These are phyloP conservation scores for Puccinia coronata DNA, from an alignment of 1,284 basidiomycete genomes.

Conservation along the genomic window DNA sequence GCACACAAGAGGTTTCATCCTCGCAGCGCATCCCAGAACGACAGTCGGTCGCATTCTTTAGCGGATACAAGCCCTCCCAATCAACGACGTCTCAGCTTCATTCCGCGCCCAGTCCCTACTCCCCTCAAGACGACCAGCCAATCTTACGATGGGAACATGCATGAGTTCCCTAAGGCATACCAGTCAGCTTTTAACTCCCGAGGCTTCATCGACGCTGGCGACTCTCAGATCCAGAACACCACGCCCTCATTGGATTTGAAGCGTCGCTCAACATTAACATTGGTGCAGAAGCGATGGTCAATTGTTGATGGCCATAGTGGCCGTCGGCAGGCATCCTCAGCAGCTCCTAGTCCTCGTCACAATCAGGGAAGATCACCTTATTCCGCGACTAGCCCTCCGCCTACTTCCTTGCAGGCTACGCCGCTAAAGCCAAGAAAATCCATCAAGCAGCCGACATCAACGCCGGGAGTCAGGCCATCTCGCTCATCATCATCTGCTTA, in stretches of 20 bases:
- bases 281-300: not conserved
- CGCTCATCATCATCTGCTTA: not conserved
- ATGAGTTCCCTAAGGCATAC: not conserved
- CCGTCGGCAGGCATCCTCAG: not conserved
- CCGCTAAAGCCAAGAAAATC: not conserved
- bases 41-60: not conserved
- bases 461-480: not conserved
- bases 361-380: not conserved
- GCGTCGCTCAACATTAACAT: not conserved
- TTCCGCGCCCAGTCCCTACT: conserved; percentile 1
- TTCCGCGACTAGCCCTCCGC: not conserved
- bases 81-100: not conserved
- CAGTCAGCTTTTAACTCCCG: no score
- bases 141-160: not conserved
- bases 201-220: no score
- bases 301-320: not conserved
- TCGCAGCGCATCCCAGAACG: not conserved
- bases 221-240: not conserved
- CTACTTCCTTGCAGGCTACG: not conserved
- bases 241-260: no score
- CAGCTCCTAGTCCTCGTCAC: not conserved
- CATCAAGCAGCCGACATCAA: not conserved
- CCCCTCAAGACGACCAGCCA: not conserved
- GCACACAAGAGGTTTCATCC: not conserved
- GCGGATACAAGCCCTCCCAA: not conserved